Base-by-base conservation (phyloP, 345 rosid genomes). In the Rhodamnia argentea region DNA sequence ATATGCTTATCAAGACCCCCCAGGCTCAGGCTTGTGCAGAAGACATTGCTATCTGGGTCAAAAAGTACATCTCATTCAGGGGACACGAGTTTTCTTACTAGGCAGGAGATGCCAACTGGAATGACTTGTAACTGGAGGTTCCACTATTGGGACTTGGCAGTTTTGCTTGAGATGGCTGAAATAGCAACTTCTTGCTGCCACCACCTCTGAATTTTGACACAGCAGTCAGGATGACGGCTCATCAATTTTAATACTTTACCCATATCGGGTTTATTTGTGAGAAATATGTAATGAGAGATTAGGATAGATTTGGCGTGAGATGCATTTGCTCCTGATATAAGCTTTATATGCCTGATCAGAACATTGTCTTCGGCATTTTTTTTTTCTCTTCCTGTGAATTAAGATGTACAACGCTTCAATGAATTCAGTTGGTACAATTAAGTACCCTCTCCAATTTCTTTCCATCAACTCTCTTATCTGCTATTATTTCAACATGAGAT, bases 11-110 rank as follows among this genome's bases (percentile, higher is more conserved):
- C 40, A 93, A 90, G 90, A 93, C 95, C 53, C 98, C 98, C 27
- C 97, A 96, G 89, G 98, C 99, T 32, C 96, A 92, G 87, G 97
- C 96, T 24, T 97, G 99, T 86, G 93, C 98, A 0, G 98, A 97
- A 92, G 99, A 96, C 87, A 93, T 95, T 56, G 92, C 96, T 40
- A 96, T 97, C 59, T 96, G 98, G 99, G 96, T 93, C 51, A 97
- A 97, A 93, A 97, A 97, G 84, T 92, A 95, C 85, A 97, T 96
- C 85, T 96, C 97, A 82, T 52, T 94, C 18, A 92, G 98, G 83
- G 97, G 98, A 47, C 98, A 96, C 12, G 98, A 97, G 84, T 97
- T 97, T 89, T 97, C 99, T 4, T 97, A 97, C 90, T 96, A 90
- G 50, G 82, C 59, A 15, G 14, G 44, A 23, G 82, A 82, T 59